phyloP scores from a whole-genome alignment of 805 yeast genomes.

The Lipomyces sp. region DNA sequence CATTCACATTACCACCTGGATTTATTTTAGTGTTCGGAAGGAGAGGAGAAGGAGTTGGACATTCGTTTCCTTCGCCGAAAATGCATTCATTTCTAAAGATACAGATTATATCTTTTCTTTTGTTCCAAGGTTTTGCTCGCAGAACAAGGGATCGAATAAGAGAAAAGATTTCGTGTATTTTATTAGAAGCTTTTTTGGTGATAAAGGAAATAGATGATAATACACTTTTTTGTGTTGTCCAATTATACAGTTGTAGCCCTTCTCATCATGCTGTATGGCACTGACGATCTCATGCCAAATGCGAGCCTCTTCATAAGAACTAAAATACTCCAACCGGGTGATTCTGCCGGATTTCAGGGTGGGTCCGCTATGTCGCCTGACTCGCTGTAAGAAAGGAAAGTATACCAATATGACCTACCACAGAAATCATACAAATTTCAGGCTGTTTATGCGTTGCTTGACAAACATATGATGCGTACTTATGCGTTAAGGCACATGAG shows the following conservation, averaged over 20 bases:
- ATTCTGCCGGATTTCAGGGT: slow-evolving; percentile 6
- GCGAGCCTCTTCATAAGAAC: slow-evolving; percentile 2
- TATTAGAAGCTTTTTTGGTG: slow-evolving; percentile 10
- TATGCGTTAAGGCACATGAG: not conserved
- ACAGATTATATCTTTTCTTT: slow-evolving; percentile 1
- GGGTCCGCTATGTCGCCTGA: slow-evolving; percentile 1
- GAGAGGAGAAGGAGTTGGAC: slow-evolving; percentile 14
- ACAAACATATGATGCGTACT: not conserved
- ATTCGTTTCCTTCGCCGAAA: slow-evolving; percentile 11
- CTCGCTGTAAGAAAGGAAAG: not conserved
- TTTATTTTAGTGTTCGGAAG: slow-evolving; percentile 4
- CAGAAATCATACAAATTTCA: not conserved
- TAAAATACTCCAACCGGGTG: slow-evolving; percentile 1
- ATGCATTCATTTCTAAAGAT: slow-evolving; percentile 6
- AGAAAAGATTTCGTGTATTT: slow-evolving; percentile 3
- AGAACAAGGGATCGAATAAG: slow-evolving; percentile 1
- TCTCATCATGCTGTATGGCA: slow-evolving; percentile 13
- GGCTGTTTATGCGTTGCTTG: not conserved
- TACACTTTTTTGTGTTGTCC: slow-evolving; percentile 15
- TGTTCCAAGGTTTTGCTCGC: slow-evolving; percentile 1
- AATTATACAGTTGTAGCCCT: slow-evolving; percentile 10
- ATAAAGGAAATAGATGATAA: not conserved
- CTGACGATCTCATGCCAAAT: slow-evolving; percentile 1
- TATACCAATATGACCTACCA: not conserved
- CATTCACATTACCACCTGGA: not conserved